Conservation (phyloP, 805 yeast genomes). For the Wickerhamomyces tratensis region DNA sequence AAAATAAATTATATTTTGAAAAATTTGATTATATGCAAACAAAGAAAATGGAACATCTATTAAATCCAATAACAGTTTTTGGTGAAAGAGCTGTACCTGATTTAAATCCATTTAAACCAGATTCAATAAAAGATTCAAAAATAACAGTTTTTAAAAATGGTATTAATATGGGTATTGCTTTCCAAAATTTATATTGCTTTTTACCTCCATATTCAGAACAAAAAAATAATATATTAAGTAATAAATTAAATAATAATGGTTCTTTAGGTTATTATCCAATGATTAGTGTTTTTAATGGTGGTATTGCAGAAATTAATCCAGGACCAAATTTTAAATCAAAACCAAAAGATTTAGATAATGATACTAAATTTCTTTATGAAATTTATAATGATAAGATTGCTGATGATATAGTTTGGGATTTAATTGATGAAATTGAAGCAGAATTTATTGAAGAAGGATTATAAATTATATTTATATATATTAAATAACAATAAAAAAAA, state of each 20-base stretch:
- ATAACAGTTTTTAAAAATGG: constrained; percentile 78
- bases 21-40: constrained; percentile 71
- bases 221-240: constrained; percentile 26
- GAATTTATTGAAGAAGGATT: constrained; percentile 30
- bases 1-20: constrained; percentile 71
- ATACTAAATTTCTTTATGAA: constrained; percentile 42
- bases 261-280: constrained; percentile 87
- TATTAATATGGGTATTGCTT: constrained; percentile 48
- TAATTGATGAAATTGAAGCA: constrained; percentile 75
- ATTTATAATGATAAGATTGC: constrained; percentile 62
- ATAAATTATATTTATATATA: no score
- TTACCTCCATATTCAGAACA: constrained; percentile 68
- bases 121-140: constrained; percentile 44
- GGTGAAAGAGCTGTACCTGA: constrained; percentile 60
- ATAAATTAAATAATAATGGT: constrained; percentile 63
- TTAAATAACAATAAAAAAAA: no score
- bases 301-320: constrained; percentile 60
- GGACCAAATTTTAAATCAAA: constrained; percentile 50
- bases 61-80: constrained; percentile 62
- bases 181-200: constrained; percentile 61
- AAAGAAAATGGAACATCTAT: constrained; percentile 60
- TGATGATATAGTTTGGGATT: constrained; percentile 77
- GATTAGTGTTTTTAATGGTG: constrained; percentile 72
- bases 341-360: constrained; percentile 26
- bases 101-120: constrained; percentile 33